A percentile compares a stretch with the other conserved stretches of the same genome.
These are phyloP conservation scores for Kodamaea plutei DNA, from an alignment of 1,139 yeast genomes.

Conservation along the genomic window DNA sequence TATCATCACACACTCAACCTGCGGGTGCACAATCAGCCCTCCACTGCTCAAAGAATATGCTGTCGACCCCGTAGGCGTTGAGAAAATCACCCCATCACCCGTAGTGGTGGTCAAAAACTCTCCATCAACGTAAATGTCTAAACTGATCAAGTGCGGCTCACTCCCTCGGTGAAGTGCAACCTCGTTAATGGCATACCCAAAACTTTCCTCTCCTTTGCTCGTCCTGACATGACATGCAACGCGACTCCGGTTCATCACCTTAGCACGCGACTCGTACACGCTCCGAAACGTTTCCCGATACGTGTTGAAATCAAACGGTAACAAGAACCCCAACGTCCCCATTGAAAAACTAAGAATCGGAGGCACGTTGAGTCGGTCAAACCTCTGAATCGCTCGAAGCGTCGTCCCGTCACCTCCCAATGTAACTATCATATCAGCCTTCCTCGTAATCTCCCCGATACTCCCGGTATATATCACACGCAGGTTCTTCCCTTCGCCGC, in stretches of 20 bases:
- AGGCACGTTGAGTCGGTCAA: constrained; percentile 70
- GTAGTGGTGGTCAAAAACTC: constrained; percentile 83
- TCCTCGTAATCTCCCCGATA: constrained; percentile 48
- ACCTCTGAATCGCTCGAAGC: constrained; percentile 62
- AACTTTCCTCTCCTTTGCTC: constrained; percentile 6
- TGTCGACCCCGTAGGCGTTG: constrained; percentile 95
- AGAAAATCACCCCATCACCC: constrained; percentile 81
- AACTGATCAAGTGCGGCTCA: constrained; percentile 77
- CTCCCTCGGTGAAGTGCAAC: constrained; percentile 84
- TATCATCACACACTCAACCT: constrained; percentile 73
- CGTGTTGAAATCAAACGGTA: constrained; percentile 77
- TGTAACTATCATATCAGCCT: constrained; percentile 73
- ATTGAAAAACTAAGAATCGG: constrained; percentile 86
- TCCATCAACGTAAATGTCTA: constrained; percentile 78
- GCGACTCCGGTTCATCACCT: constrained; percentile 71
- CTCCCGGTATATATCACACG: constrained; percentile 53
- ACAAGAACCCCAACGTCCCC: constrained; percentile 86
- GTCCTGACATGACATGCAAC: constrained; percentile 64
- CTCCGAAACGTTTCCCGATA: constrained; percentile 57
- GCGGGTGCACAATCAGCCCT: constrained; percentile 88
- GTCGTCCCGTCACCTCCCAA: constrained; percentile 97
- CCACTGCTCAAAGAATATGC: constrained; percentile 90
- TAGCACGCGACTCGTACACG: constrained; percentile 65
- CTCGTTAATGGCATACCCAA: constrained; percentile 84
- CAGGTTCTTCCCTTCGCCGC: constrained; percentile 7